These are phyloP conservation scores for Westerdykella aurantiaca DNA, from an alignment of 2,329 filamentous ascomycete species.

Conservation along the genomic window DNA sequence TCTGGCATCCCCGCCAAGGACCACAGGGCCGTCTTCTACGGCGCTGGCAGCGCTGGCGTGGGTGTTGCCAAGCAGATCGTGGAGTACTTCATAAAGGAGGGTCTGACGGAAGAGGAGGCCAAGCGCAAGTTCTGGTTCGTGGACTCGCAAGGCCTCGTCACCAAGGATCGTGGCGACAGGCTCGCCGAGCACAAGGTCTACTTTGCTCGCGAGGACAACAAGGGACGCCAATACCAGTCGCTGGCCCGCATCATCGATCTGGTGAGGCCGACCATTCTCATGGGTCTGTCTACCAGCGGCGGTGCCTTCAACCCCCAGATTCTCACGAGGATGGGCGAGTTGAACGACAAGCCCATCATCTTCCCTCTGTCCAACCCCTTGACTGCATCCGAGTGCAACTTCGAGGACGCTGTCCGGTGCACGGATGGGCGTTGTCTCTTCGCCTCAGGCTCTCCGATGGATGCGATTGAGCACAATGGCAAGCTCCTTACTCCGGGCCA, in stretches of 20 bases:
- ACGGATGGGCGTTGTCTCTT: slow-evolving; percentile 90
- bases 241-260: slow-evolving; percentile 90
- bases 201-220: slow-evolving; percentile 61
- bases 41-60: slow-evolving; percentile 89
- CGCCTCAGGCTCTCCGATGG: slow-evolving; percentile 91
- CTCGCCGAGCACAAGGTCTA: slow-evolving; percentile 81
- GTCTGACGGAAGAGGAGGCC: slow-evolving; percentile 80
- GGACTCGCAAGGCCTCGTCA: slow-evolving; percentile 93
- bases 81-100: slow-evolving; percentile 91
- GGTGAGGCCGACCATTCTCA: slow-evolving; percentile 88
- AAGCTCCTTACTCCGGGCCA: slow-evolving; percentile 47
- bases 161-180: slow-evolving; percentile 84
- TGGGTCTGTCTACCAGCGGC: slow-evolving; percentile 90
- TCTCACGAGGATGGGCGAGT: slow-evolving; percentile 54
- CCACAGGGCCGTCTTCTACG: slow-evolving; percentile 92
- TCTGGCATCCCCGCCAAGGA: slow-evolving; percentile 81
- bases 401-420: slow-evolving; percentile 85
- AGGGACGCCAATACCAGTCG: slow-evolving; percentile 63
- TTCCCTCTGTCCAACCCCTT: slow-evolving; percentile 96
- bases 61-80: slow-evolving; percentile 98
- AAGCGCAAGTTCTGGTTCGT: slow-evolving; percentile 94
- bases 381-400: slow-evolving; percentile 95
- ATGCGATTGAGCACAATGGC: slow-evolving; percentile 51
- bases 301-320: slow-evolving; percentile 90
- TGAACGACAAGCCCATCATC: slow-evolving; percentile 65